Percentiles rank a stretch among this genome's conserved stretches.
phyloP scores from a whole-genome alignment of 371 early-diverging fungal genomes.

The Rhizopus sp. region DNA sequence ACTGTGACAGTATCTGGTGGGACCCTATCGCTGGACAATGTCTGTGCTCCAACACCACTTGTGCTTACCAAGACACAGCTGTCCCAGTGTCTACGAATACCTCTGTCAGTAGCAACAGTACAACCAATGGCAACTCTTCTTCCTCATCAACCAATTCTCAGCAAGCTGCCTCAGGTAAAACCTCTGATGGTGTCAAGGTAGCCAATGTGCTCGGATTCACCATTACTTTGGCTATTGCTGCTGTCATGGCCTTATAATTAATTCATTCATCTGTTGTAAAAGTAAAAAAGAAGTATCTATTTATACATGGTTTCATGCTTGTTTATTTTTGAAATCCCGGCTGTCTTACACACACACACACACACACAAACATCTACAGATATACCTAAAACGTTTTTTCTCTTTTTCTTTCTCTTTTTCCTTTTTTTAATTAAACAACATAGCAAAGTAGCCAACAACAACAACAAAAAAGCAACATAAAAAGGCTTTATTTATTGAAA shows the following conservation, averaged over 20 bases:
- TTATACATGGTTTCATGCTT: too few species aligned
- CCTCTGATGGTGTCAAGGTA: conserved; percentile 1
- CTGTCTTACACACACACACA: too few species aligned
- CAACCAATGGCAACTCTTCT: conserved; percentile 3
- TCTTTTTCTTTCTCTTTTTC: too few species aligned
- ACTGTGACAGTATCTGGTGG: conserved; percentile 76
- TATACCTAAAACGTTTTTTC: too few species aligned
- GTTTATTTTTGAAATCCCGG: too few species aligned
- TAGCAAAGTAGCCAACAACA: too few species aligned
- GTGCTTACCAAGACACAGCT: conserved; percentile 56
- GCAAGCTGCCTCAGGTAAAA: background rate
- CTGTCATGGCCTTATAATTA: conserved; percentile 14
- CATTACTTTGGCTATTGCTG: conserved; percentile 12
- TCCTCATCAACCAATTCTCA: background rate
- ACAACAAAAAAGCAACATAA: too few species aligned
- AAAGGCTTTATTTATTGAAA: background rate
- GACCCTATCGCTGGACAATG: conserved; percentile 67
- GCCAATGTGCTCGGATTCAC: conserved; percentile 4
- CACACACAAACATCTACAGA: too few species aligned
- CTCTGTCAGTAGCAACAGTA: conserved; percentile 12
- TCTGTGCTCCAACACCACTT: conserved; percentile 48
- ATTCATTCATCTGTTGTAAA: background rate
- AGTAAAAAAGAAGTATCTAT: background rate
- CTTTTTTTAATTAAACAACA: too few species aligned
- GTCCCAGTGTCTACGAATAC: conserved; percentile 38